Evolutionary conservation across 139 green algal genomes (phyloP), one percentile per base, ranked within the genome.

Genomic region (Ettlia oleoabundans): DNA sequence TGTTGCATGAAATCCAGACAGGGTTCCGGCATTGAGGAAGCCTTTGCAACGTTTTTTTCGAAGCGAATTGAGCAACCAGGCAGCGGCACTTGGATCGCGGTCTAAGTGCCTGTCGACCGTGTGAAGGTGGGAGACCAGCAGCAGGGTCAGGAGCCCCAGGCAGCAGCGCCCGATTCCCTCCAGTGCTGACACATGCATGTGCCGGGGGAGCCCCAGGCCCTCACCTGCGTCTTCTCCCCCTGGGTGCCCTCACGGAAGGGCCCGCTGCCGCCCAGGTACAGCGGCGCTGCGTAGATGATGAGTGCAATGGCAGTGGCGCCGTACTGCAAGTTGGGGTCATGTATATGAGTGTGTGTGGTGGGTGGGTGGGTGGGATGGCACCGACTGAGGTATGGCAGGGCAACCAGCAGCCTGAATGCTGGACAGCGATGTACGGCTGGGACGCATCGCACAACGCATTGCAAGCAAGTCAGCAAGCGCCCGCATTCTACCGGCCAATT

Each of bases 301-400:
- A 98, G 92, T 2, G 93, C 91, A 5, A 96, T 89, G 35, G 92
- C 91, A 55, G 77, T 91, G 40, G 95, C 95, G 80, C 94, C 88
- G 53, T 84, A 83, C 80, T 82, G 76, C 76, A 43, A 18, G 41
- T 1, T n/a, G n/a, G n/a, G n/a, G n/a, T n/a, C n/a, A n/a, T n/a
- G n/a, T n/a, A n/a, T n/a, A n/a, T n/a, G n/a, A n/a, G n/a, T n/a
- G n/a, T n/a, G n/a, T n/a, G n/a, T n/a, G n/a, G n/a, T n/a, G n/a
- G n/a, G n/a, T n/a, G n/a, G n/a, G n/a, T n/a, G n/a, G n/a, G n/a
- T n/a, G n/a, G n/a, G n/a, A n/a, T n/a, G n/a, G n/a, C n/a, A n/a
- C n/a, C n/a, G n/a, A n/a, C n/a, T n/a, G n/a, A n/a, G n/a, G n/a
- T n/a, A n/a, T n/a, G n/a, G n/a, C n/a, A n/a, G n/a, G n/a, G n/a